Conservation (phyloP, 2,329 filamentous ascomycete species). For the Cordyceps farinosa region DNA sequence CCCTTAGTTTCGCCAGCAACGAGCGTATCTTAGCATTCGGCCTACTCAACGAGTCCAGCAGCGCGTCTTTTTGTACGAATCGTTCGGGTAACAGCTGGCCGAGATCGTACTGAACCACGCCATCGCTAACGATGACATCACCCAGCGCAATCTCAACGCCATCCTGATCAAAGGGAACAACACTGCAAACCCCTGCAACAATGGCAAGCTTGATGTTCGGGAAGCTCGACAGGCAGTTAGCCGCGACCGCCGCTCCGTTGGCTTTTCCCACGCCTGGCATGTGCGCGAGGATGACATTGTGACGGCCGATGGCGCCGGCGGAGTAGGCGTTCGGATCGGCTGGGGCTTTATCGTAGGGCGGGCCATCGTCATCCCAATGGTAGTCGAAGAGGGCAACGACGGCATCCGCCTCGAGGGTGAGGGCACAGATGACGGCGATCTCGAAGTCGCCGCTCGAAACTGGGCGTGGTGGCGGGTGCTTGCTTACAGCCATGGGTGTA, state of each 20-base stretch:
- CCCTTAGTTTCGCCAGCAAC: neutral
- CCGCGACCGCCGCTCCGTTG: slow-evolving; percentile 15
- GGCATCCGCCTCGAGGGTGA: too few species aligned
- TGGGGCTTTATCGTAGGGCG: slow-evolving; percentile 22
- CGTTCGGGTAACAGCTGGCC: slow-evolving; percentile 24
- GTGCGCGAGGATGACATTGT: slow-evolving; percentile 26
- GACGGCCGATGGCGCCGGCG: slow-evolving; percentile 20
- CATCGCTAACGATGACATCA: slow-evolving; percentile 28
- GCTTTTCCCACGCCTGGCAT: slow-evolving; percentile 25
- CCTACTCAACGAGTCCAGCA: slow-evolving; percentile 23
- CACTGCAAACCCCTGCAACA: slow-evolving; percentile 24
- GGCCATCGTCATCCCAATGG: neutral
- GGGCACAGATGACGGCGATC: too few species aligned
- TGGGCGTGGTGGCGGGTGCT: too few species aligned
- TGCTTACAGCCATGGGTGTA: too few species aligned
- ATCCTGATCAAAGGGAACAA: slow-evolving; percentile 18
- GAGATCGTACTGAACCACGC: slow-evolving; percentile 30
- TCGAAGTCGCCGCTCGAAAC: too few species aligned
- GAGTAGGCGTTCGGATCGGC: slow-evolving; percentile 31
- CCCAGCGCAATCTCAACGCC: slow-evolving; percentile 24
- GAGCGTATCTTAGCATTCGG: slow-evolving; percentile 22
- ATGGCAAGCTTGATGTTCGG: slow-evolving; percentile 20
- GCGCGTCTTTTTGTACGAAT: slow-evolving; percentile 24
- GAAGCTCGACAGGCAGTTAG: slow-evolving; percentile 20
- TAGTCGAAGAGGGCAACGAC: too few species aligned